Evolutionary conservation across 805 yeast genomes (phyloP).

Genomic region (Schwanniomyces pseudopolymorphus): DNA sequence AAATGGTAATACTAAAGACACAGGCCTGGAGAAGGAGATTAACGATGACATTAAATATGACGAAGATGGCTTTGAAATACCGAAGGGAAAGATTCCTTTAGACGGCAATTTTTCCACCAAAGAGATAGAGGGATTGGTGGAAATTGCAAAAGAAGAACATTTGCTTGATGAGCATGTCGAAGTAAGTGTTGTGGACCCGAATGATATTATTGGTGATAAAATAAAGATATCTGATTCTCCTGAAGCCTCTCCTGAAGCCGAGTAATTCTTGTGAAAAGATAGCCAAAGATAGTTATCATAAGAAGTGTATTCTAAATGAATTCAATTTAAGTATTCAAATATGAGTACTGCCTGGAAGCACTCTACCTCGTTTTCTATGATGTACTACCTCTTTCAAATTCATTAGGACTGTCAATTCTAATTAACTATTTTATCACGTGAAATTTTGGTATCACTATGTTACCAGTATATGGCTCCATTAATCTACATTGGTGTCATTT

Average conservation of each 20-base stretch:
- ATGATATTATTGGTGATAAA: slow-evolving; percentile 28
- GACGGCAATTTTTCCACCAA: slow-evolving; percentile 41
- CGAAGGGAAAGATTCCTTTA: slow-evolving; percentile 37
- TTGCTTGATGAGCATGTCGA: slow-evolving; percentile 22
- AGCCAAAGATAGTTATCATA: too few species aligned
- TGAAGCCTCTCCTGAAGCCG: background rate
- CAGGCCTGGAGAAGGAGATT: background rate
- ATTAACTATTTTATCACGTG: too few species aligned
- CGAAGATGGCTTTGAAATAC: slow-evolving; percentile 36
- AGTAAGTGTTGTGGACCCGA: slow-evolving; percentile 22
- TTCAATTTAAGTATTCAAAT: too few species aligned
- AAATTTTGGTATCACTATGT: too few species aligned
- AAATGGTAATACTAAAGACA: background rate
- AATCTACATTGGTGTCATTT: too few species aligned
- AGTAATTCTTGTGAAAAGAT: too few species aligned
- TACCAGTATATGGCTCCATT: too few species aligned
- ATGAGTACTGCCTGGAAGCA: too few species aligned
- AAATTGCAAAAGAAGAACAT: slow-evolving; percentile 31
- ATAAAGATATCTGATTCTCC: slow-evolving; percentile 22
- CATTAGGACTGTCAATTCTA: too few species aligned
- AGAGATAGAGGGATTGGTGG: slow-evolving; percentile 31
- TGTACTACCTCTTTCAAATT: too few species aligned
- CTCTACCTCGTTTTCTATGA: too few species aligned
- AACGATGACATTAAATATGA: slow-evolving; percentile 17
- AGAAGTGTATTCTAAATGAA: too few species aligned